These are phyloP conservation scores for Trametes hirsuta DNA, from an alignment of 1,284 basidiomycete genomes.

Conservation along the genomic window DNA sequence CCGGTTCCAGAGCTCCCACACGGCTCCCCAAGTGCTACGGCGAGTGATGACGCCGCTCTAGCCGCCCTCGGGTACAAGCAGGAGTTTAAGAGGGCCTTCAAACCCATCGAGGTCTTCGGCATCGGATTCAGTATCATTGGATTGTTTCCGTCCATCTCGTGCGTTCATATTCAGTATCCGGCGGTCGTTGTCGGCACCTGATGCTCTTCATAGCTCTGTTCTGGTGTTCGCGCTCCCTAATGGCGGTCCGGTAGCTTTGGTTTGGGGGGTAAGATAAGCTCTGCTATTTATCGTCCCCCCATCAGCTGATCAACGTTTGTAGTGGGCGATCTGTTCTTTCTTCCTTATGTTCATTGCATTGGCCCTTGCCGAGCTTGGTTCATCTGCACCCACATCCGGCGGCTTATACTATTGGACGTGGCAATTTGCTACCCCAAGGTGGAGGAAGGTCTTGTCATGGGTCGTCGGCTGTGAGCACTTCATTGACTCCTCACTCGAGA, in stretches of 20 bases:
- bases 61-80: slow-evolving; percentile 47
- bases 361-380: slow-evolving; percentile 71
- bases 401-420: slow-evolving; percentile 86
- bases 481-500: neutral
- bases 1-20: neutral
- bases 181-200: neutral
- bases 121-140: slow-evolving; percentile 68
- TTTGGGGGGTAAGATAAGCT: slow-evolving; percentile 59
- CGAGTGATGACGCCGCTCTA: slow-evolving; percentile 34
- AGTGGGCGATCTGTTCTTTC: slow-evolving; percentile 56
- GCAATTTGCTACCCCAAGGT: slow-evolving; percentile 63
- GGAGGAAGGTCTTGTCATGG: slow-evolving; percentile 71
- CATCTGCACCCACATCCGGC: slow-evolving; percentile 74
- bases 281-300: neutral
- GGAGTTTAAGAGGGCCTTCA: slow-evolving; percentile 49
- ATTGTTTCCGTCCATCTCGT: slow-evolving; percentile 42
- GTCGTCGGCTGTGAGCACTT: slow-evolving; percentile 66
- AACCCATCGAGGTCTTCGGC: slow-evolving; percentile 50
- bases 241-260: slow-evolving; percentile 79
- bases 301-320: neutral
- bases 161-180: neutral
- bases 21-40: neutral
- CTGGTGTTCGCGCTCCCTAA: slow-evolving; percentile 75
- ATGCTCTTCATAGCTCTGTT: slow-evolving; percentile 44
- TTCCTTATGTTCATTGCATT: slow-evolving; percentile 65